Evolutionary conservation across 148 eudicot genomes (phyloP).

Genomic region (Nepenthes gracilis): DNA sequence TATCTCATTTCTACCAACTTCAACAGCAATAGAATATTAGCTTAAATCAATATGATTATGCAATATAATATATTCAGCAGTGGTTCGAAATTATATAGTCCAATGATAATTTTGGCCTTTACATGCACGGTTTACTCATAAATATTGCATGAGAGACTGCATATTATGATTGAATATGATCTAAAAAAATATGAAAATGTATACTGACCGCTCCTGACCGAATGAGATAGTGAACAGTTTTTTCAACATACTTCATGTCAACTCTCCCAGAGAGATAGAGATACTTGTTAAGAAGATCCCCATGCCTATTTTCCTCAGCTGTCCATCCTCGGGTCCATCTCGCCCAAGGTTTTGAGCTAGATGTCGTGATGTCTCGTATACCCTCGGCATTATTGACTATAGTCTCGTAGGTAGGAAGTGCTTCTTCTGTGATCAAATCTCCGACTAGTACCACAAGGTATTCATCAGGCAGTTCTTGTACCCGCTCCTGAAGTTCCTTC

Average conservation of each 20-base stretch:
- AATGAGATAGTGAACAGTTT: conserved; percentile 26
- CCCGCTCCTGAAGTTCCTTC: conserved; percentile 13
- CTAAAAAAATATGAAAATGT: no score
- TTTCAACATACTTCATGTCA: conserved; percentile 26
- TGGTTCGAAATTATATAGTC: no score
- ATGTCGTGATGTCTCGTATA: conserved; percentile 10
- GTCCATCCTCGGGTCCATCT: conserved; percentile 32
- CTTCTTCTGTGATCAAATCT: conserved; percentile 37
- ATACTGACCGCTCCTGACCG: conserved; percentile 24
- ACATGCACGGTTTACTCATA: no score
- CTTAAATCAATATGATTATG: no score
- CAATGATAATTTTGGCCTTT: no score
- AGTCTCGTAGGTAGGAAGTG: conserved; percentile 29
- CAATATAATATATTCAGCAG: no score
- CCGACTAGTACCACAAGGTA: conserved; percentile 32
- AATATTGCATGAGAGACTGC: no score
- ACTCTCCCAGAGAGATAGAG: conserved; percentile 38
- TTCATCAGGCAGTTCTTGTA: conserved; percentile 21
- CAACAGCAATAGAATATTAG: no score
- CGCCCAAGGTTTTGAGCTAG: conserved; percentile 11
- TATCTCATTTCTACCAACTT: no score
- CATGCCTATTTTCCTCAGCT: conserved; percentile 33
- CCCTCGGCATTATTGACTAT: conserved; percentile 24
- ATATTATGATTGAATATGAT: no score
- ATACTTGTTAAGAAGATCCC: conserved; percentile 22